These are phyloP conservation scores for Globisporangium splendens DNA, from an alignment of 352 stramenopile species.

Conservation along the genomic window DNA sequence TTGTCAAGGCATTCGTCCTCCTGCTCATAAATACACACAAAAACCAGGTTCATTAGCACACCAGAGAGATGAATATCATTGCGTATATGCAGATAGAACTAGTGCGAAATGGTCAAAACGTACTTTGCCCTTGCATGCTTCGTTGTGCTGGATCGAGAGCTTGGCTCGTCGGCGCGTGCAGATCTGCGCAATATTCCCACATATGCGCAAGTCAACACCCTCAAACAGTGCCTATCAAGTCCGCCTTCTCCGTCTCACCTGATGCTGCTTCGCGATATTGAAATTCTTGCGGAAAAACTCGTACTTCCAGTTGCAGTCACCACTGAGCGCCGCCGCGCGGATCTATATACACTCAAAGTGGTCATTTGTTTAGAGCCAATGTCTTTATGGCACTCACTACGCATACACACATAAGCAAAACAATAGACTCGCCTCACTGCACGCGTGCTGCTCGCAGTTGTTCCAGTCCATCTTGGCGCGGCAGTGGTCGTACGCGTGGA, in stretches of 20 bases:
- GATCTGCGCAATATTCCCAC: slow-evolving; percentile 53
- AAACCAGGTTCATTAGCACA: neutral
- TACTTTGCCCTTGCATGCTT: slow-evolving; percentile 73
- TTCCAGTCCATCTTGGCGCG: slow-evolving; percentile 91
- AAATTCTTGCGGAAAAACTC: slow-evolving; percentile 92
- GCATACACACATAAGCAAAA: neutral
- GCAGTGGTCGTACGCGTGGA: slow-evolving; percentile 93
- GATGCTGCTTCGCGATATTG: slow-evolving; percentile 86
- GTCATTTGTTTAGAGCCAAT: slow-evolving; percentile 1
- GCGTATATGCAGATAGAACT: neutral
- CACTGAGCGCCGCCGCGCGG: slow-evolving; percentile 73
- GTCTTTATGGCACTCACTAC: neutral
- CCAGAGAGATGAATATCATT: neutral
- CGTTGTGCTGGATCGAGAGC: slow-evolving; percentile 74
- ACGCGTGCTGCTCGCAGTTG: slow-evolving; percentile 91
- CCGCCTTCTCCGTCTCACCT: no score
- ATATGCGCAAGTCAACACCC: no score
- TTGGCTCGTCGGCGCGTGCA: slow-evolving; percentile 89
- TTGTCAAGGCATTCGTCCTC: slow-evolving; percentile 85
- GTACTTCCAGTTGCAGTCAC: slow-evolving; percentile 90
- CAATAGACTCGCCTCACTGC: slow-evolving; percentile 71
- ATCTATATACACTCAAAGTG: slow-evolving; percentile 25
- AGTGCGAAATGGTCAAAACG: slow-evolving; percentile 1
- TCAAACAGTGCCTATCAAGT: no score
- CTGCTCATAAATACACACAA: slow-evolving; percentile 21